Conservation (phyloP, 306 rosid species). For the Mimosa bimucronata region DNA sequence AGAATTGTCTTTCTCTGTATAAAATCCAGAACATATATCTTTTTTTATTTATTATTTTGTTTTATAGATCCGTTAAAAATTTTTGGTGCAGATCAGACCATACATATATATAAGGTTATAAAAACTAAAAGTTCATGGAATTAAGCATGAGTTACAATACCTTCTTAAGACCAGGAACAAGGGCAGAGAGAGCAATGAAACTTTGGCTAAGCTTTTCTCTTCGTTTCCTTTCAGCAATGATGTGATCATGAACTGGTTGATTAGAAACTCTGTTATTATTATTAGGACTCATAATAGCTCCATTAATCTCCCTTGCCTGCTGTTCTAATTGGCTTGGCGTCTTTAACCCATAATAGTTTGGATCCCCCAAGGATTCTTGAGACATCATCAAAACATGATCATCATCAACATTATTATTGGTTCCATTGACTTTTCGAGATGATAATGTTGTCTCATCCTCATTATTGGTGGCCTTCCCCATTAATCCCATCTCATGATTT, state of each 20-base stretch:
- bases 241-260: slow-evolving; percentile 69
- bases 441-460: slow-evolving; percentile 49
- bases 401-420: background rate
- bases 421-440: slow-evolving; percentile 39
- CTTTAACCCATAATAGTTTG: slow-evolving; percentile 42
- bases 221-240: slow-evolving; percentile 84
- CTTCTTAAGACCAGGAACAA: slow-evolving; percentile 93
- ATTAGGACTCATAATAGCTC: slow-evolving; percentile 42
- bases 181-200: slow-evolving; percentile 87
- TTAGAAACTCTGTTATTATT: slow-evolving; percentile 49
- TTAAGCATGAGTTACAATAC: slow-evolving; percentile 36
- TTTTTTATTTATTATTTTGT: background rate
- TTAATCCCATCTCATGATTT: slow-evolving; percentile 58
- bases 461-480: slow-evolving; percentile 53
- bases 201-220: slow-evolving; percentile 92
- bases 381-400: slow-evolving; percentile 39
- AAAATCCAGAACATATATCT: background rate
- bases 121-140: background rate
- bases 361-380: background rate
- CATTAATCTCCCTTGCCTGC: slow-evolving; percentile 35
- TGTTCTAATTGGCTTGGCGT: slow-evolving; percentile 38
- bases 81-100: background rate
- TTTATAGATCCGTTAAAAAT: background rate
- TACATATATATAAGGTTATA: background rate
- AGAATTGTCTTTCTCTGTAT: background rate